Evolutionary conservation across 2,329 filamentous ascomycete species (phyloP), one percentile per base, ranked within the genome.

Genomic region (Achaetomium macrosporum): DNA sequence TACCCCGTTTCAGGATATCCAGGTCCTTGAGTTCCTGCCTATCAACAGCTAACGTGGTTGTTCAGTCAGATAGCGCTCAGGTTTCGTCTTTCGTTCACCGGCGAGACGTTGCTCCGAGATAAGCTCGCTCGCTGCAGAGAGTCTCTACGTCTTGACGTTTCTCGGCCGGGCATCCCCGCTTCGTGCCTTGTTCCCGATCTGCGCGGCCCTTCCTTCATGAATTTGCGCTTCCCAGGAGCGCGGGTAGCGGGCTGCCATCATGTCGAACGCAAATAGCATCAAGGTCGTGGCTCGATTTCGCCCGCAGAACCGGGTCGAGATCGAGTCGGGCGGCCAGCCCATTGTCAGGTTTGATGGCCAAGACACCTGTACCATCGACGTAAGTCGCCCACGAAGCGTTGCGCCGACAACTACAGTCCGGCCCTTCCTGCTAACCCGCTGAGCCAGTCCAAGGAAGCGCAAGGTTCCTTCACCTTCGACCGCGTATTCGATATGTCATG

Each of bases 221-320:
- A 39, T 62, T 51, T 58, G 58, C 62, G 60, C 62, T 59, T 55
- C 61, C 55, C 53, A 35, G 47, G 49, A 59, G 63, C 61, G 61
- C 60, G 57, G 59, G 57, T 59, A 62, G 59, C 55, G 56, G 59
- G 60, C 58, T 64, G 64, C 64, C 73, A 72, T 63, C 69, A 80
- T 78, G 77, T 81, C 79, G 68, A 73, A 75, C 71, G 74, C 75
- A 64, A 82, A 83, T 68, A 84, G 77, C 66, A 85, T 87, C 77
- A 85, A 81, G 88, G 93, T 99, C 70, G 91, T 99, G 71, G 92
- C 92, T 77, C 89, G 93, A 67, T 99, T 99, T 75, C 84, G 93
- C 68, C 93, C 93, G 64, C 92, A 96, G 75, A 99, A 99, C 78
- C 90, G 89, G 75, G 74, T 93, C 71, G 93, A 99, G 77, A 79